phyloP scores from a whole-genome alignment of 768 basidiomycete species.

The Suillus subaureus region DNA sequence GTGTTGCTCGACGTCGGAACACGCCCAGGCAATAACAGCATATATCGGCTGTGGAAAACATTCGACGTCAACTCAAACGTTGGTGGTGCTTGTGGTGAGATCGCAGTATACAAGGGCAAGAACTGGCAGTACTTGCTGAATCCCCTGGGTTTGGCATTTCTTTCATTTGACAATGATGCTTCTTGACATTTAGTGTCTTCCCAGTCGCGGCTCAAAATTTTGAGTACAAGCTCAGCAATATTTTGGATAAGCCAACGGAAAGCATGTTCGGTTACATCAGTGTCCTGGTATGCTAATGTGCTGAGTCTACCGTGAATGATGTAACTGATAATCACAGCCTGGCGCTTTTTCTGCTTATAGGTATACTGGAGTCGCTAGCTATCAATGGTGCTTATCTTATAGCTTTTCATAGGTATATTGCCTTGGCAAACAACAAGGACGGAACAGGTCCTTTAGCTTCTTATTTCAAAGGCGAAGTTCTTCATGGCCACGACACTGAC shows the following conservation, averaged over 20 bases:
- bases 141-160: slow-evolving; percentile 66
- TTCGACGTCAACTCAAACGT: slow-evolving; percentile 92
- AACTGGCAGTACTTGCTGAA: slow-evolving; percentile 82
- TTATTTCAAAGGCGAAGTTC: slow-evolving; percentile 95
- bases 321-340: slow-evolving; percentile 48
- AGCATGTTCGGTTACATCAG: slow-evolving; percentile 95
- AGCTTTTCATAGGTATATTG: slow-evolving; percentile 63
- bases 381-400: background rate
- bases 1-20: slow-evolving; percentile 95
- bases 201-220: slow-evolving; percentile 94
- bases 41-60: slow-evolving; percentile 95
- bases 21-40: slow-evolving; percentile 81
- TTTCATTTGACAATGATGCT: background rate
- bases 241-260: slow-evolving; percentile 88
- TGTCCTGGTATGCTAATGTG: slow-evolving; percentile 61
- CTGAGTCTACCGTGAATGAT: slow-evolving; percentile 14
- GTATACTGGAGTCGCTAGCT: slow-evolving; percentile 28
- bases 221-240: slow-evolving; percentile 91
- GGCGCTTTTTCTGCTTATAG: slow-evolving; percentile 93
- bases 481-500: slow-evolving; percentile 83
- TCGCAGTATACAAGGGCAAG: slow-evolving; percentile 89
- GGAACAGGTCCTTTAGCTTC: slow-evolving; percentile 90
- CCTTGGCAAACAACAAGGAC: slow-evolving; percentile 79
- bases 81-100: slow-evolving; percentile 97
- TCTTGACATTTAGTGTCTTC: slow-evolving; percentile 6